Evolutionary conservation across 352 stramenopile species (phyloP).

Genomic region (Phytophthora foliorum): DNA sequence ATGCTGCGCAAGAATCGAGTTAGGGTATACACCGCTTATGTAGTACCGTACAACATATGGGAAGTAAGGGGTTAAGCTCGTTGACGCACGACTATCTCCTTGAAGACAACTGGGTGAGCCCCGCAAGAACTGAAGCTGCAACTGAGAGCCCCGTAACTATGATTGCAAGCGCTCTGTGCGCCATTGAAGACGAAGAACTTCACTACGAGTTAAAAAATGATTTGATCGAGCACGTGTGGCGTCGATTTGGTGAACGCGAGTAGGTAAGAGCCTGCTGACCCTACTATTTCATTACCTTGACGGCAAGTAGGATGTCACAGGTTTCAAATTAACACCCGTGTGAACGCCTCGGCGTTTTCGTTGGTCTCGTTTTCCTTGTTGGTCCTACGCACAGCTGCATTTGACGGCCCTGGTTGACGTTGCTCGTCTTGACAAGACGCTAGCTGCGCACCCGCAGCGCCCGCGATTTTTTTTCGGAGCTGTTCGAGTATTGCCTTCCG

Average conservation of each 20-base stretch:
- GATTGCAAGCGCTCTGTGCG: conserved; percentile 1
- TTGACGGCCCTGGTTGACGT: too few relatives aligned
- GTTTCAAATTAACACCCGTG: conserved; percentile 1
- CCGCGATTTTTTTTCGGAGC: too few relatives aligned
- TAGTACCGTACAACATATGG: conserved; percentile 14
- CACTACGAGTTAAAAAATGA: conserved; percentile 19
- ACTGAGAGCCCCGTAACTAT: background rate
- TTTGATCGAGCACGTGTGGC: conserved; percentile 21
- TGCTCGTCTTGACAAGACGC: too few relatives aligned
- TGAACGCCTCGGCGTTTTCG: background rate
- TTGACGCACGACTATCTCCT: too few relatives aligned
- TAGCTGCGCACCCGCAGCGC: too few relatives aligned
- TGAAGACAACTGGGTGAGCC: conserved; percentile 15
- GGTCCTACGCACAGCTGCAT: too few relatives aligned
- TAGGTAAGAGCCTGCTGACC: conserved; percentile 6
- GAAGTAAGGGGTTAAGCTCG: conserved; percentile 12
- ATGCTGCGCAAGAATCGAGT: conserved; percentile 1
- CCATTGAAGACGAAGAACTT: background rate
- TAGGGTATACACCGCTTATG: conserved; percentile 15
- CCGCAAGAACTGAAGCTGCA: background rate
- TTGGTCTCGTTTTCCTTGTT: conserved; percentile 11
- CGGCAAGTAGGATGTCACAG: too few relatives aligned
- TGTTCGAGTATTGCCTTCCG: conserved; percentile 5
- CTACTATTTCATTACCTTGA: too few relatives aligned
- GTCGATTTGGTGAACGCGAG: conserved; percentile 12